Conservation (phyloP, 257 asterid genomes). For the Jacaranda copaia region DNA sequence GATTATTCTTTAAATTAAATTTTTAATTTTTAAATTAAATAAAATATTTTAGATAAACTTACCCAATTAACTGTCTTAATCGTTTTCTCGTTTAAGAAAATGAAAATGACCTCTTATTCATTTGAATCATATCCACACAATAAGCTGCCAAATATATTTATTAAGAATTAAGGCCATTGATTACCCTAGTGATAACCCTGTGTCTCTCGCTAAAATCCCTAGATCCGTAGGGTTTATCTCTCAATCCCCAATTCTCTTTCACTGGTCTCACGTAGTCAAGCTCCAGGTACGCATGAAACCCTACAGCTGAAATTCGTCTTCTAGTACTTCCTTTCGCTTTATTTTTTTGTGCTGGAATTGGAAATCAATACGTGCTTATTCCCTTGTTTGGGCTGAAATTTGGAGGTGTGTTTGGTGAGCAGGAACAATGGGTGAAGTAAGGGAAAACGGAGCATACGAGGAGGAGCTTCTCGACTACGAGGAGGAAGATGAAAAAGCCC, state of each 20-base stretch:
- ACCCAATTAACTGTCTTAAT: no score
- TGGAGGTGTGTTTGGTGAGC: conserved; percentile 25
- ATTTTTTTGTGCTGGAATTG: conserved; percentile 3
- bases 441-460: conserved; percentile 82
- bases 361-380: neutral
- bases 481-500: conserved; percentile 86
- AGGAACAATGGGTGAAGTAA: conserved; percentile 53
- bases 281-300: conserved; percentile 34
- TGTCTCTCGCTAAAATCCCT: conserved; percentile 39
- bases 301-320: neutral
- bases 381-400: conserved; percentile 31
- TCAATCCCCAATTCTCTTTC: conserved; percentile 24
- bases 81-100: no score
- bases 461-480: conserved; percentile 97
- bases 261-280: conserved; percentile 33
- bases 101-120: no score
- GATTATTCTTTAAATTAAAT: no score
- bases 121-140: no score
- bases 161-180: no score
- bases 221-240: conserved; percentile 45
- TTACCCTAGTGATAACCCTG: no score
- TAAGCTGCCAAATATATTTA: no score
- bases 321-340: neutral
- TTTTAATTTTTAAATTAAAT: no score
- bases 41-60: no score